These are phyloP conservation scores for Tetrahymena malaccensis DNA, from an alignment of 73 alveolate species.

Conservation along the genomic window DNA sequence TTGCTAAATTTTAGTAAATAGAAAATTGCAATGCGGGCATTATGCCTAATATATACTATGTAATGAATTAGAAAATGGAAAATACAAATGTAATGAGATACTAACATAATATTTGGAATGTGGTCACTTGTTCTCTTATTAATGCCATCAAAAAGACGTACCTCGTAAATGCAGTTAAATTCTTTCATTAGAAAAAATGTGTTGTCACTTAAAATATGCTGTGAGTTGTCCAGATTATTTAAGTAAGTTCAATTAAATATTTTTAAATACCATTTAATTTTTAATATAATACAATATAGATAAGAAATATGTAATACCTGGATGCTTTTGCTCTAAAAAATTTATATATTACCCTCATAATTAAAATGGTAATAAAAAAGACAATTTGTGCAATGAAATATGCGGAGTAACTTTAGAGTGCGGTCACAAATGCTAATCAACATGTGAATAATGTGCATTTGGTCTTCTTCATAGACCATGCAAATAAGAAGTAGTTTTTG, in stretches of 20 bases:
- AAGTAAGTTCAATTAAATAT: background rate
- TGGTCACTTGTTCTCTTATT: background rate
- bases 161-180: background rate
- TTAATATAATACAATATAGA: background rate
- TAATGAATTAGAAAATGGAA: background rate
- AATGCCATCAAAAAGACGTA: background rate
- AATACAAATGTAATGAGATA: background rate
- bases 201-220: background rate
- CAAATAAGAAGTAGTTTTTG: background rate
- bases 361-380: background rate
- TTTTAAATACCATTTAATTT: too few relatives aligned
- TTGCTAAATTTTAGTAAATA: background rate
- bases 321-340: background rate
- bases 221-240: background rate
- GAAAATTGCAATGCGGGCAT: background rate
- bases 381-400: background rate
- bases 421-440: background rate
- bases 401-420: background rate
- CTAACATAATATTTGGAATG: background rate
- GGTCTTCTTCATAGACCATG: background rate
- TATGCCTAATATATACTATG: background rate
- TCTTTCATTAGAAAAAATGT: too few relatives aligned
- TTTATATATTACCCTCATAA: background rate
- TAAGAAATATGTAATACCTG: background rate
- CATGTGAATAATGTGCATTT: background rate